A percentile compares a stretch with the other conserved stretches of the same genome.
phyloP scores from a whole-genome alignment of 2,329 filamentous ascomycete species.

The Cytospora chrysosperma region DNA sequence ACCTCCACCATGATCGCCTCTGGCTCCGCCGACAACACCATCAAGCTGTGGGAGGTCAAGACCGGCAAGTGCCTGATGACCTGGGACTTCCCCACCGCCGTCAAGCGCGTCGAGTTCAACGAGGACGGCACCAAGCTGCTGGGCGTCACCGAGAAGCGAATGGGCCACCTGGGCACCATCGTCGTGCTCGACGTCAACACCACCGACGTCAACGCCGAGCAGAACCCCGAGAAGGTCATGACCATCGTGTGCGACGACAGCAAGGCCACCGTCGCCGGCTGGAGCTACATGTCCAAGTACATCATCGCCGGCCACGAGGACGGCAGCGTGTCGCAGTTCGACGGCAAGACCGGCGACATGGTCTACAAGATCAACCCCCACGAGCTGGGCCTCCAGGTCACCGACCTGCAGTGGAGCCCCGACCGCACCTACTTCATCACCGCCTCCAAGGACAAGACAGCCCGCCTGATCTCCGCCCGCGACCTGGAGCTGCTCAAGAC shows the following conservation, averaged over 20 bases:
- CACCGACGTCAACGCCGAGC: slow-evolving; percentile 72
- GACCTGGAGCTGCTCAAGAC: slow-evolving; percentile 92
- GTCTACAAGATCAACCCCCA: slow-evolving; percentile 80
- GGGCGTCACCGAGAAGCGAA: slow-evolving; percentile 97
- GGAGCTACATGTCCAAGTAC: slow-evolving; percentile 91
- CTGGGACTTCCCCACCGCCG: slow-evolving; percentile 95
- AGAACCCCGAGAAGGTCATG: slow-evolving; percentile 78
- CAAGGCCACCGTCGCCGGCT: slow-evolving; percentile 96
- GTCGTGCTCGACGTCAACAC: slow-evolving; percentile 86
- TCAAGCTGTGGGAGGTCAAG: slow-evolving; percentile 95
- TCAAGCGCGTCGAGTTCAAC: slow-evolving; percentile 97
- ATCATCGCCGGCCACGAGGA: slow-evolving; percentile 98
- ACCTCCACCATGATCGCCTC: slow-evolving; percentile 89
- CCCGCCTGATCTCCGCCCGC: slow-evolving; percentile 84
- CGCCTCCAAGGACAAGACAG: slow-evolving; percentile 94
- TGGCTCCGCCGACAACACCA: slow-evolving; percentile 96
- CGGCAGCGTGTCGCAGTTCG: slow-evolving; percentile 86
- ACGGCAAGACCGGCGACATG: slow-evolving; percentile 86
- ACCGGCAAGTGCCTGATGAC: slow-evolving; percentile 90
- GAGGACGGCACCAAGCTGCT: slow-evolving; percentile 88
- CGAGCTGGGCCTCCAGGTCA: slow-evolving; percentile 79
- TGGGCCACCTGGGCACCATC: slow-evolving; percentile 93
- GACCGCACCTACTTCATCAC: slow-evolving; percentile 99
- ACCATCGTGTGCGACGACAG: slow-evolving; percentile 92
- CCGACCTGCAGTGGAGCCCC: slow-evolving; percentile 89